Conservation (phyloP, 2,329 filamentous ascomycete species). For the Bisporella sp. region DNA sequence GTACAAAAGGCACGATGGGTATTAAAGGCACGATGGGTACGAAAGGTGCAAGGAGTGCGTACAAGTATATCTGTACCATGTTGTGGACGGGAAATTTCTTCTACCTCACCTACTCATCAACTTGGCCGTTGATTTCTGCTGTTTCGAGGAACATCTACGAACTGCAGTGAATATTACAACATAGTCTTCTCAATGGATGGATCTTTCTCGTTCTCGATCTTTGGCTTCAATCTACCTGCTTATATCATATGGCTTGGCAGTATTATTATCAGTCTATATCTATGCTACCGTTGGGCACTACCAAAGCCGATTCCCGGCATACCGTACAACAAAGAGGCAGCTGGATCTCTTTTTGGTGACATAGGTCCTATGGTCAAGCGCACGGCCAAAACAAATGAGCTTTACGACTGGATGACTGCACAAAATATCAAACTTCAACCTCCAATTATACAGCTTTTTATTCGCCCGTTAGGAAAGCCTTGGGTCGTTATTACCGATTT, state of each 20-base stretch:
- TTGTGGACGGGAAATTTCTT: too few relatives aligned
- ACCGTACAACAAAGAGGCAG: slow-evolving; percentile 8
- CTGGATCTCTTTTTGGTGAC: slow-evolving; percentile 7
- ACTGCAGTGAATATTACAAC: too few relatives aligned
- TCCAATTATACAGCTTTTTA: slow-evolving; percentile 22
- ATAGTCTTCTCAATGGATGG: too few relatives aligned
- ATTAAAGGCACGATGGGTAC: too few relatives aligned
- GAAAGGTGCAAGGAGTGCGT: too few relatives aligned
- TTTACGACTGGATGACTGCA: slow-evolving; percentile 3
- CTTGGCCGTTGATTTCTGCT: too few relatives aligned
- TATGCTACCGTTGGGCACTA: slow-evolving; percentile 3
- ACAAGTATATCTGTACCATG: too few relatives aligned
- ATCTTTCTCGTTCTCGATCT: too few relatives aligned
- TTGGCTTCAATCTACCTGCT: too few relatives aligned
- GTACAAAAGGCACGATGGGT: too few relatives aligned
- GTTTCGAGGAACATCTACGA: too few relatives aligned
- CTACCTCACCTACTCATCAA: too few relatives aligned
- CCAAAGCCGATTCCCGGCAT: slow-evolving; percentile 12
- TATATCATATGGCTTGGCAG: background rate
- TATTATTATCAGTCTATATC: background rate
- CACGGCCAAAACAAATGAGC: background rate
- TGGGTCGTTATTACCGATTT: slow-evolving; percentile 22
- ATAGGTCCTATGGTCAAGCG: slow-evolving; percentile 3
- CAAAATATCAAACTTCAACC: slow-evolving; percentile 9
- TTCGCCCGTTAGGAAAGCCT: slow-evolving; percentile 12